phyloP scores from a whole-genome alignment of 352 stramenopile genomes.

The Globisporangium yorkense region DNA sequence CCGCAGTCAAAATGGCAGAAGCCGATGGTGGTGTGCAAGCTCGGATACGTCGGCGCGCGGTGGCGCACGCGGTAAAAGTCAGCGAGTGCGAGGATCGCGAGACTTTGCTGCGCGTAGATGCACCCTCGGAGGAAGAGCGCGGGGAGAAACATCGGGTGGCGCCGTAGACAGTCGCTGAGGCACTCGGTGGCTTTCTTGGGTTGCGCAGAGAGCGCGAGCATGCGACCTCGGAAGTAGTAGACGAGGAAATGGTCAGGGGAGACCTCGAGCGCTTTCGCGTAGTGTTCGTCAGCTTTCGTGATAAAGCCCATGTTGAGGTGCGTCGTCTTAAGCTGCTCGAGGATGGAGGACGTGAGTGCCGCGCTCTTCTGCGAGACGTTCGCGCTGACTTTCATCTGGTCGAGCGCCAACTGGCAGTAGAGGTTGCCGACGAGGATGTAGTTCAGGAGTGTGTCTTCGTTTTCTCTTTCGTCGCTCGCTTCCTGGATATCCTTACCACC shows the following conservation, averaged over 20 bases:
- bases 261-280: slow-evolving; percentile 24
- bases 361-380: slow-evolving; percentile 19
- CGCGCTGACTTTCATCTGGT: slow-evolving; percentile 32
- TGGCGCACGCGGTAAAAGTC: slow-evolving; percentile 51
- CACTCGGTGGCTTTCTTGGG: slow-evolving; percentile 22
- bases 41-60: slow-evolving; percentile 32
- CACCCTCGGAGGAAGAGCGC: slow-evolving; percentile 48
- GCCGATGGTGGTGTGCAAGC: slow-evolving; percentile 43
- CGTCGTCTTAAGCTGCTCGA: slow-evolving; percentile 20
- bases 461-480: neutral
- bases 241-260: slow-evolving; percentile 33
- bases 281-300: slow-evolving; percentile 22
- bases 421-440: slow-evolving; percentile 46
- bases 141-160: slow-evolving; percentile 37
- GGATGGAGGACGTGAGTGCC: slow-evolving; percentile 14
- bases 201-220: slow-evolving; percentile 33
- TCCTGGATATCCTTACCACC: neutral
- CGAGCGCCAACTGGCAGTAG: slow-evolving; percentile 47
- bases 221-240: slow-evolving; percentile 36
- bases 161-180: slow-evolving; percentile 25
- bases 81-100: slow-evolving; percentile 41
- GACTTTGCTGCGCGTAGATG: slow-evolving; percentile 42
- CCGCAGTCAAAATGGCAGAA: slow-evolving; percentile 44
- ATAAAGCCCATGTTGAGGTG: slow-evolving; percentile 29
- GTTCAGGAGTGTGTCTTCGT: slow-evolving; percentile 28